A percentile compares a stretch with the other conserved stretches of the same genome.
These are phyloP conservation scores for Mucor saturninus DNA, from an alignment of 371 early-diverging fungal genomes.

Conservation along the genomic window DNA sequence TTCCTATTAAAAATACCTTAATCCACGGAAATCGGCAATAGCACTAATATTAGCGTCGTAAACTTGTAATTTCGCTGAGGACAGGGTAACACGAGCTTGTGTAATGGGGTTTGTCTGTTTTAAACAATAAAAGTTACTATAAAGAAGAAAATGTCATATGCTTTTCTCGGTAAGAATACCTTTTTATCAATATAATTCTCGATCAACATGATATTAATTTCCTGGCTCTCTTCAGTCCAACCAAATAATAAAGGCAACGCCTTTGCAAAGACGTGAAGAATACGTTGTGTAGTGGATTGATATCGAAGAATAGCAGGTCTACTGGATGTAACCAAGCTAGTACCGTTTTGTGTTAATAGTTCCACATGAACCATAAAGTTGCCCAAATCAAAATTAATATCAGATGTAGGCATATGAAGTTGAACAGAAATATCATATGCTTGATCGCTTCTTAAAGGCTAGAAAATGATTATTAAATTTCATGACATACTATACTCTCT, in stretches of 20 bases:
- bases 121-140: not conserved
- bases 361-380: slow-evolving; percentile 88
- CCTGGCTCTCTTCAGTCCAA: slow-evolving; percentile 70
- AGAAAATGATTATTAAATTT: not conserved
- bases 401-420: slow-evolving; percentile 82
- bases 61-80: slow-evolving; percentile 69
- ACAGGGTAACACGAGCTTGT: slow-evolving; percentile 68
- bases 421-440: slow-evolving; percentile 62
- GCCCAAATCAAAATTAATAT: slow-evolving; percentile 74
- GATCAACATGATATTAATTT: slow-evolving; percentile 66
- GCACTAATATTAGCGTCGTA: slow-evolving; percentile 73
- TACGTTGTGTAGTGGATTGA: slow-evolving; percentile 71
- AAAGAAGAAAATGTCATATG: slow-evolving; percentile 2
- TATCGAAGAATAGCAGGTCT: slow-evolving; percentile 81
- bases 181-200: slow-evolving; percentile 72
- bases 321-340: slow-evolving; percentile 54
- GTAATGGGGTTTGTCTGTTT: slow-evolving; percentile 62
- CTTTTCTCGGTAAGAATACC: slow-evolving; percentile 26
- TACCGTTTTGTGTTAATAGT: slow-evolving; percentile 58
- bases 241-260: slow-evolving; percentile 75
- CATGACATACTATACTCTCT: not conserved
- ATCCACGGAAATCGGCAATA: slow-evolving; percentile 79
- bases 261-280: slow-evolving; percentile 65
- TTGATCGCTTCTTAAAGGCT: slow-evolving; percentile 33
- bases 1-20: slow-evolving; percentile 24